Percentiles rank a stretch among this genome's conserved stretches.
phyloP scores from a whole-genome alignment of 192 early-diverging fungal genomes.

The Allomyces arbusculus region DNA sequence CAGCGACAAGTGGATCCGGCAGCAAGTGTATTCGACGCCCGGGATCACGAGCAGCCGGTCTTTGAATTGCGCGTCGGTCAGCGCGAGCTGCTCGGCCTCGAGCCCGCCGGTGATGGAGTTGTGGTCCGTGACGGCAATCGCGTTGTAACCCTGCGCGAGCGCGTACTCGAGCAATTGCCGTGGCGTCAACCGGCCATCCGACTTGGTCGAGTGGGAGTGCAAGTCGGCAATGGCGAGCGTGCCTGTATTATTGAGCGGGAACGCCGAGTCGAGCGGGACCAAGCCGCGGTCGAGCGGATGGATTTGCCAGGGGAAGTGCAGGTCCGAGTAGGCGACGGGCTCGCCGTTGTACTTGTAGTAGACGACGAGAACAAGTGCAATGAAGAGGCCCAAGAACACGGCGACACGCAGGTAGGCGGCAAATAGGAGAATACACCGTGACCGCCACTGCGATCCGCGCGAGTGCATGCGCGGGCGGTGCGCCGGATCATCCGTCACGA shows the following conservation, averaged over 20 bases:
- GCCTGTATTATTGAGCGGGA: conserved; percentile 11
- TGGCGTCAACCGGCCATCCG: conserved; percentile 35
- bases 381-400: no score
- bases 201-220: conserved; percentile 39
- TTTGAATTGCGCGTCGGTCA: conserved; percentile 15
- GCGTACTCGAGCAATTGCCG: conserved; percentile 36
- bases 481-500: no score
- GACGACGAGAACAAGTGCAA: no score
- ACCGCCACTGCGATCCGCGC: no score
- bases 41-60: conserved; percentile 37
- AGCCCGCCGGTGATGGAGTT: conserved; percentile 41
- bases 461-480: no score
- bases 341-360: no score
- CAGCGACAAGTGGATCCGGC: conserved; percentile 52
- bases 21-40: conserved; percentile 46
- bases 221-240: conserved; percentile 32
- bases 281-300: neutral
- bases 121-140: conserved; percentile 48
- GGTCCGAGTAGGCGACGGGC: no score
- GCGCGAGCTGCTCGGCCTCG: conserved; percentile 31
- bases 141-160: conserved; percentile 45
- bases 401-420: no score
- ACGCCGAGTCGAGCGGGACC: conserved; percentile 9
- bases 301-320: no score
- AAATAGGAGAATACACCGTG: no score